phyloP scores from a whole-genome alignment of 1,284 basidiomycete species.

The Polyporus tsugae region DNA sequence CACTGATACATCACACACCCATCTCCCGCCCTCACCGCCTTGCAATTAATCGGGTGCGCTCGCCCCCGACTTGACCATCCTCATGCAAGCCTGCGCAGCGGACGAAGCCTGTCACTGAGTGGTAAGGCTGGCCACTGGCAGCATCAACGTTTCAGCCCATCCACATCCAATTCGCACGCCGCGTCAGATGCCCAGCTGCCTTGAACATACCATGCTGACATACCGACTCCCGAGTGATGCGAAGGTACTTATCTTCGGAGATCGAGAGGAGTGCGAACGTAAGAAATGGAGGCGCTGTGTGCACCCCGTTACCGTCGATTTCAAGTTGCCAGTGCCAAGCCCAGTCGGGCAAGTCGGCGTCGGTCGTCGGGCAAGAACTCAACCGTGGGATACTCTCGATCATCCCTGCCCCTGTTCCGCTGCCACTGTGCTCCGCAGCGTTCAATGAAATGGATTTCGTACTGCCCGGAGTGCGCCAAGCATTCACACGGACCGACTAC shows the following conservation, averaged over 20 bases:
- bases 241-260: background rate
- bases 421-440: no score
- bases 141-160: background rate
- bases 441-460: no score
- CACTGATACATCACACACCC: background rate
- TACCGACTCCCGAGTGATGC: background rate
- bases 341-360: background rate
- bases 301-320: background rate
- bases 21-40: slow-evolving; percentile 2
- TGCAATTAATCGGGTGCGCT: background rate
- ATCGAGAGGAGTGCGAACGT: background rate
- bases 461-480: background rate
- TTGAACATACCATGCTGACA: background rate
- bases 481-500: background rate
- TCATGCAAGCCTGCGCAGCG: background rate
- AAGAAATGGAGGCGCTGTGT: background rate
- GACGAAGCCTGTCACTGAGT: background rate
- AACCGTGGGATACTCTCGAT: background rate
- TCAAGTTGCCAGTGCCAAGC: background rate
- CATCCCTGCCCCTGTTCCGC: background rate
- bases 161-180: background rate
- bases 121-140: background rate
- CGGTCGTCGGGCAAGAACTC: background rate
- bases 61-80: background rate
- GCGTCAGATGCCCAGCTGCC: background rate